Conservation (phyloP, 495 filamentous ascomycete species). For the Bryoglossum gracile region DNA sequence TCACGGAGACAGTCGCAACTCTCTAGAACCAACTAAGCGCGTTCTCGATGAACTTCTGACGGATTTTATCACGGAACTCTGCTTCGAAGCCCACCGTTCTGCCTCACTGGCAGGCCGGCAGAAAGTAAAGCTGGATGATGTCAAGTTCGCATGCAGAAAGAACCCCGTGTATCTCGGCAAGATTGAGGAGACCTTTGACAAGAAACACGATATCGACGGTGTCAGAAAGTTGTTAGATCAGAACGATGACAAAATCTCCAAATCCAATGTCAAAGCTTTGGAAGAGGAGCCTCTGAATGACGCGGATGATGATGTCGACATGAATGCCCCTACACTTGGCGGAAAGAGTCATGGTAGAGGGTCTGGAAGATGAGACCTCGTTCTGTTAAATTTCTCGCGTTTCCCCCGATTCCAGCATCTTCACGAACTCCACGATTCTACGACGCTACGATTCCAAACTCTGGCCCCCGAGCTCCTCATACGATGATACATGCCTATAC, state of each 20-base stretch:
- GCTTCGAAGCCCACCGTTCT: constrained; percentile 76
- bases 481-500: no score
- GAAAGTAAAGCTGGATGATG: constrained; percentile 97
- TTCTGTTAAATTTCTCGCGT: background rate
- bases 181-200: constrained; percentile 77
- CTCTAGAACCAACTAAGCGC: constrained; percentile 74
- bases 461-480: background rate
- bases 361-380: constrained; percentile 7
- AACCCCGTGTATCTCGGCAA: constrained; percentile 82
- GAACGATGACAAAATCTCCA: constrained; percentile 34
- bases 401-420: background rate
- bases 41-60: constrained; percentile 92
- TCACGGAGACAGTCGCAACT: constrained; percentile 65
- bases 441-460: background rate
- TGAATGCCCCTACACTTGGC: constrained; percentile 4
- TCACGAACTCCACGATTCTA: background rate
- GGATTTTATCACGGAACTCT: constrained; percentile 82
- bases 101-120: constrained; percentile 77
- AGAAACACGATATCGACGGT: constrained; percentile 70
- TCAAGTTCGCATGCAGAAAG: constrained; percentile 82
- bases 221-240: constrained; percentile 64
- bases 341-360: constrained; percentile 14
- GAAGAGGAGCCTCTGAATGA: constrained; percentile 33
- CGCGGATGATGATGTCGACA: constrained; percentile 29
- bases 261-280: constrained; percentile 19